phyloP scores from a whole-genome alignment of 2,329 filamentous ascomycete genomes.

The Nothopassalora personata region DNA sequence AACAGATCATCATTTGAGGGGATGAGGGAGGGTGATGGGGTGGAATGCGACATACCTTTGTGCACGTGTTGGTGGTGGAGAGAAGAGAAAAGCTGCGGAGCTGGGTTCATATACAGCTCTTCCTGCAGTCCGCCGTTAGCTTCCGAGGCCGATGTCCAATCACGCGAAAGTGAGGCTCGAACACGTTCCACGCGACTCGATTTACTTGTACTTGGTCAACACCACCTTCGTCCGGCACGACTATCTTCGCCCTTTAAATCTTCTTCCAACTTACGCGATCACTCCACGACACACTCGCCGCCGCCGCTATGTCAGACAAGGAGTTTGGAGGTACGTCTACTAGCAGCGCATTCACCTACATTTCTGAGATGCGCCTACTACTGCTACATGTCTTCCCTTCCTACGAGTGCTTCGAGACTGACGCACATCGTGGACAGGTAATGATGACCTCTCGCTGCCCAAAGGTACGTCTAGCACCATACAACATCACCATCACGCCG shows the following conservation, averaged over 20 bases:
- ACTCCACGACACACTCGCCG: neutral
- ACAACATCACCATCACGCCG: neutral
- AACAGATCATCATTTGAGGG: constrained; percentile 52
- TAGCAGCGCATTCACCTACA: neutral
- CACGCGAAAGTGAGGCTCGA: neutral
- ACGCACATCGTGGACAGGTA: constrained; percentile 36
- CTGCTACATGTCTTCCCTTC: neutral
- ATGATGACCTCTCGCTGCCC: constrained; percentile 56
- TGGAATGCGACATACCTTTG: constrained; percentile 18
- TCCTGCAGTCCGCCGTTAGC: neutral
- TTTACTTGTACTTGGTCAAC: neutral
- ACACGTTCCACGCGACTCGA: neutral
- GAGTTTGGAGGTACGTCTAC: constrained; percentile 46
- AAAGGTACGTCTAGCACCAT: constrained; percentile 42
- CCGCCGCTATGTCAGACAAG: constrained; percentile 46
- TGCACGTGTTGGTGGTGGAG: constrained; percentile 8
- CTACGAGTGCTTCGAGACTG: neutral
- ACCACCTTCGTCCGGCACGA: neutral
- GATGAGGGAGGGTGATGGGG: constrained; percentile 18
- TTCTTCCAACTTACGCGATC: neutral
- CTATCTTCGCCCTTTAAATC: neutral
- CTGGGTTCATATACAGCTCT: neutral
- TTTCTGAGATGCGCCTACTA: neutral
- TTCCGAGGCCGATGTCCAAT: neutral
- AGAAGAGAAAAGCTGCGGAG: neutral